Evolutionary conservation across 768 basidiomycete genomes (phyloP).

Genomic region (Gelatoporia subvermispora): DNA sequence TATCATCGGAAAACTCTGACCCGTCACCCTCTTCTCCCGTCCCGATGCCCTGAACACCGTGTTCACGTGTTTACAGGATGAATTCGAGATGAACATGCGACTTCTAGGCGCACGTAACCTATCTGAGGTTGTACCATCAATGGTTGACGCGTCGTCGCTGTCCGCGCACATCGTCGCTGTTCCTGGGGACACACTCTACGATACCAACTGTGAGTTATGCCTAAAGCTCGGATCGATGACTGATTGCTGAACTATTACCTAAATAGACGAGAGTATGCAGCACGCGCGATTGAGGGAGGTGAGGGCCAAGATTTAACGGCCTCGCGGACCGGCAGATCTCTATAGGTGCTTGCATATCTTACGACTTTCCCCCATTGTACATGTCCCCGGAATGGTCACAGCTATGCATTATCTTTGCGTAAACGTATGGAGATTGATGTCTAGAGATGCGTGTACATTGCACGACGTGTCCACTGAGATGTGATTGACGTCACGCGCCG

Average conservation of each 20-base stretch:
- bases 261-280: constrained; percentile 38
- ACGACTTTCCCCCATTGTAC: no score
- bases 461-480: no score
- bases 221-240: not conserved
- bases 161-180: constrained; percentile 60
- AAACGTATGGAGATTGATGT: no score
- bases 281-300: constrained; percentile 36
- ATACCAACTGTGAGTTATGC: constrained; percentile 67
- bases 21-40: constrained; percentile 1
- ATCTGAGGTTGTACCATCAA: constrained; percentile 74
- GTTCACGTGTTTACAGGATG: constrained; percentile 52
- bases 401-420: no score
- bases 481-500: no score
- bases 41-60: not conserved
- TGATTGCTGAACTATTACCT: not conserved
- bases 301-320: constrained; percentile 33
- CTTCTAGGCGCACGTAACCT: constrained; percentile 81
- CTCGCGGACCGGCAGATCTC: no score
- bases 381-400: no score
- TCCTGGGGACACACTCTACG: constrained; percentile 71
- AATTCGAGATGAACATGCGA: constrained; percentile 98
- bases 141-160: constrained; percentile 84
- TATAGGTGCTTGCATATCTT: no score
- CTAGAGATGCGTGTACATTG: no score
- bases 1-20: not conserved